phyloP scores from a whole-genome alignment of 768 basidiomycete genomes.

The Leucosporidium scottii region DNA sequence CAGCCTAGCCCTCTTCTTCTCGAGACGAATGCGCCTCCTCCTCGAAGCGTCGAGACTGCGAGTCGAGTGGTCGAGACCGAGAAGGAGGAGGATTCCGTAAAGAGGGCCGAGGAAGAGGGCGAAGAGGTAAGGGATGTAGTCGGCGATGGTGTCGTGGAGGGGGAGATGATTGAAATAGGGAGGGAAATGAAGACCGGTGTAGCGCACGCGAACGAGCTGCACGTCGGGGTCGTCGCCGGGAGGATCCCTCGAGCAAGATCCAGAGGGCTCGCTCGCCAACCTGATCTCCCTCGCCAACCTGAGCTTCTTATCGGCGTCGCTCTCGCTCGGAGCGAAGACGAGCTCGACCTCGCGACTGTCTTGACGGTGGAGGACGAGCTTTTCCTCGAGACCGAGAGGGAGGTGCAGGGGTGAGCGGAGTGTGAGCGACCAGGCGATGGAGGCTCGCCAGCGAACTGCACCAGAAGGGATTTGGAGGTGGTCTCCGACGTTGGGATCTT shows the following conservation, averaged over 20 bases:
- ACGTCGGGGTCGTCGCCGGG: background rate
- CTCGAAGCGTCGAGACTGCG: background rate
- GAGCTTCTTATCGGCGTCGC: too few relatives aligned
- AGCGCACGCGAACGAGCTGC: background rate
- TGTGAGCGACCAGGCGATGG: background rate
- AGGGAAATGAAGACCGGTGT: background rate
- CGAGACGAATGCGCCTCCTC: background rate
- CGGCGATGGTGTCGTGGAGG: background rate
- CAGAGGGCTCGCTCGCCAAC: background rate
- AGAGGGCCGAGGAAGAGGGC: background rate
- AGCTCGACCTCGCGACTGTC: slow-evolving; percentile 4
- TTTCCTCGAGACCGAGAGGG: background rate
- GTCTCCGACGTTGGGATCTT: too few relatives aligned
- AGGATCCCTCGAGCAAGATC: background rate
- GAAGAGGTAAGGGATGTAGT: background rate
- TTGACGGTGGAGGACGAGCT: too few relatives aligned
- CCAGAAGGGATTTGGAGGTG: background rate
- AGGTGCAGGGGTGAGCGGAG: background rate
- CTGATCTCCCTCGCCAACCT: background rate
- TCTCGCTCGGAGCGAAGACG: background rate
- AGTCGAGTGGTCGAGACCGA: slow-evolving; percentile 1
- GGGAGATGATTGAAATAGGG: background rate
- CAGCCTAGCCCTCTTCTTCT: background rate
- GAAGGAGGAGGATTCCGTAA: slow-evolving; percentile 4
- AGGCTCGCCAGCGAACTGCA: background rate